A percentile compares a stretch with the other conserved stretches of the same genome.
Conservation (phyloP, 345 rosid genomes). For the Citrus sinensis region DVS_A1.0 CM039169.1:32027501-32028000, state of each 20-base stretch:
- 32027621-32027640: slow-evolving; percentile 87
- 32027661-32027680: slow-evolving; percentile 80
- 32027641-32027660: slow-evolving; percentile 87
- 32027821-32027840: neutral
- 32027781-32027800: too few species aligned
- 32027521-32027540: neutral
- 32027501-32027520: neutral
- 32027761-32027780: slow-evolving; percentile 41
- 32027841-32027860: neutral
- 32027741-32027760: slow-evolving; percentile 80
- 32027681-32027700: slow-evolving; percentile 78
- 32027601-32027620: slow-evolving; percentile 70
- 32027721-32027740: slow-evolving; percentile 88
- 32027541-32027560: neutral
- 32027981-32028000: slow-evolving; percentile 18
- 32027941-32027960: neutral
- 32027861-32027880: neutral
- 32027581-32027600: neutral
- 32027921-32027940: neutral
- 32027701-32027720: slow-evolving; percentile 89
- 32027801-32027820: neutral
- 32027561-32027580: neutral
- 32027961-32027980: neutral
- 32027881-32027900: neutral
- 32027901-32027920: neutral